These are phyloP conservation scores for Rhamnella rubrinervis DNA, from an alignment of 331 rosid genomes.

Conservation along the genomic window DNA sequence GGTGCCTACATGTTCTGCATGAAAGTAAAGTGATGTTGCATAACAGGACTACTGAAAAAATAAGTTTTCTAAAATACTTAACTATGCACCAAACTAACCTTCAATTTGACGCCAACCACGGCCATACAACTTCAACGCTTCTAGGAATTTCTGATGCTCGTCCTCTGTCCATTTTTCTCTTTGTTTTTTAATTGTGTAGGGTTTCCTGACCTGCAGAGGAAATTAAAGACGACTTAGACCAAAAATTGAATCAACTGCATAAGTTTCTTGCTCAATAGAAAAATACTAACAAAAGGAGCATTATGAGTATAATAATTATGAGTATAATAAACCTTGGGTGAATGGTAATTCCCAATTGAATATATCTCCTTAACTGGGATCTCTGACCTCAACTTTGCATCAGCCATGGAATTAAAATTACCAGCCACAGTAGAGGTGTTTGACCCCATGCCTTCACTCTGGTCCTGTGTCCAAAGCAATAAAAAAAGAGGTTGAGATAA, in stretches of 20 bases:
- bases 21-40: slow-evolving; percentile 38
- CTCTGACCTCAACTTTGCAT: slow-evolving; percentile 31
- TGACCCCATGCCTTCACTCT: slow-evolving; percentile 38
- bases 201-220: slow-evolving; percentile 65
- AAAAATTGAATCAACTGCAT: slow-evolving; percentile 7
- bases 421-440: slow-evolving; percentile 23
- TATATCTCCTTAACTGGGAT: slow-evolving; percentile 25
- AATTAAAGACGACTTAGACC: slow-evolving; percentile 12
- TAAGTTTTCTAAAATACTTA: neutral
- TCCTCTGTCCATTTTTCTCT: slow-evolving; percentile 98
- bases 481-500: neutral
- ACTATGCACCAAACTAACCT: slow-evolving; percentile 48
- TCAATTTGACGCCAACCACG: slow-evolving; percentile 99
- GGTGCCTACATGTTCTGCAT: slow-evolving; percentile 93
- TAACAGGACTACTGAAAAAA: slow-evolving; percentile 9
- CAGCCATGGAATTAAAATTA: slow-evolving; percentile 32
- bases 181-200: slow-evolving; percentile 88
- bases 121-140: slow-evolving; percentile 91
- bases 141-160: slow-evolving; percentile 90
- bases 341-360: slow-evolving; percentile 35
- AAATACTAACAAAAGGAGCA: neutral
- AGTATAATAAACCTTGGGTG: slow-evolving; percentile 56
- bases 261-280: neutral
- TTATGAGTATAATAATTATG: slow-evolving; percentile 14
- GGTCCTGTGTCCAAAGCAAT: slow-evolving; percentile 41